Base-by-base conservation (phyloP, 306 rosid genomes). In the Psophocarpus tetragonolobus region DNA sequence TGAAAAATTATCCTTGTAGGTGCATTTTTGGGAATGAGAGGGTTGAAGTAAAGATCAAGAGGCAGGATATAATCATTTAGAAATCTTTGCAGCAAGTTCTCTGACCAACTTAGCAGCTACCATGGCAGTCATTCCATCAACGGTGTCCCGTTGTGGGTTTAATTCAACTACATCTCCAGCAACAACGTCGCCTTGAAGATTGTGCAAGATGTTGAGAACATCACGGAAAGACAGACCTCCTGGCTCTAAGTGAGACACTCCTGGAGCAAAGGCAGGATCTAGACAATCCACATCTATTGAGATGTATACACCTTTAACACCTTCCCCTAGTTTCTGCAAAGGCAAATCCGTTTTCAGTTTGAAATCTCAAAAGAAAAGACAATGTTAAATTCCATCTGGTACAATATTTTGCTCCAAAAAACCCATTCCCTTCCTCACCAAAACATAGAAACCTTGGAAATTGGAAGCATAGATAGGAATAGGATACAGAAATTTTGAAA, bases 91-190 rank as follows among this genome's bases (percentile, higher is more conserved):
- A 26, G 96, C 41, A 79, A 92, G 44, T 79, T 95, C 99, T 86
- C 97, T 89, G 48, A 92, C 99, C 75, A 95, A 76, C 88, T 95
- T 95, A 5, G 99, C 99, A 58, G 97, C 98, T 71, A 95, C 99
- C 99, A 95, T 95, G 44, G 97, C 99, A 26, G 99, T 95, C 99
- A 95, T 92, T 76, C 97, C 99, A 30, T 90, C 97, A 4, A 91
- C 97, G 0, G 97, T 95, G 48, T 95, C 99, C 0, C 99, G 97
- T 68, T 92, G 99, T 1, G 99, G 99, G 80, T 95, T 95, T 68
- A 92, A 86, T 56, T 95, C 99, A 1, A 91, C 99, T 11, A 95
- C 97, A 14, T 95, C 99, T 7, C 88, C 99, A 0, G 86, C 98
- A 66, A 95, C 96, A 18, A 92, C 83, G 30, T 91, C 86, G 0